Evolutionary conservation across 768 basidiomycete species (phyloP).

Genomic region (Chiua virens): DNA sequence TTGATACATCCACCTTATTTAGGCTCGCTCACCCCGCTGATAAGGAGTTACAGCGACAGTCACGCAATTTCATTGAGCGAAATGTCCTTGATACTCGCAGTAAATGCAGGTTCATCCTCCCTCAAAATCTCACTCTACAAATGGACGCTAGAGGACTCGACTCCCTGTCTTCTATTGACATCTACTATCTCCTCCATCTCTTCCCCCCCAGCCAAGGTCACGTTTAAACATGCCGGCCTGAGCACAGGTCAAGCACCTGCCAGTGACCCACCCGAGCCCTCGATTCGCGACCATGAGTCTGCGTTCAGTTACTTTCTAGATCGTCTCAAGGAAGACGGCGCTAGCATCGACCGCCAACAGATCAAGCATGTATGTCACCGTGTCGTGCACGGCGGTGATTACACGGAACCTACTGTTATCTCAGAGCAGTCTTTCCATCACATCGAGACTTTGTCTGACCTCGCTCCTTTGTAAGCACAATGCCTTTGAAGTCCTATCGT

Average conservation of each 20-base stretch:
- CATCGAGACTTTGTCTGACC: conserved; percentile 70
- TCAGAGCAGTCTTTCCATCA: conserved; percentile 67
- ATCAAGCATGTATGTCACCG: conserved; percentile 68
- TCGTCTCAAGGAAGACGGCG: conserved; percentile 41
- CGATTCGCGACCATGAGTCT: conserved; percentile 55
- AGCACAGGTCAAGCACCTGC: conserved; percentile 5
- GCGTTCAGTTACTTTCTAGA: conserved; percentile 64
- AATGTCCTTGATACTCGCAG: conserved; percentile 57
- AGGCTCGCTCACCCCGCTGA: no score
- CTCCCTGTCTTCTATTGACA: conserved; percentile 47
- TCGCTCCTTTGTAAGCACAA: conserved; percentile 75
- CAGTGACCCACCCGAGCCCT: conserved; percentile 30
- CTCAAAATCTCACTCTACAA: conserved; percentile 77
- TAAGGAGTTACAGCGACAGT: background rate
- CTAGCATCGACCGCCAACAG: conserved; percentile 40
- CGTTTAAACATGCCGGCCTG: conserved; percentile 32
- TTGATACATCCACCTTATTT: no score
- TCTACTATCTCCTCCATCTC: conserved; percentile 60
- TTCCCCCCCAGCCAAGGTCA: conserved; percentile 52
- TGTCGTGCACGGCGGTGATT: conserved; percentile 87
- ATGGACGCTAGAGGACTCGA: conserved; percentile 27
- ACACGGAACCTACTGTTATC: conserved; percentile 67
- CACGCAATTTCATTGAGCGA: background rate
- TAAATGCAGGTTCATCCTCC: conserved; percentile 84
- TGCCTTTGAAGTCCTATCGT: conserved; percentile 12